Percentiles rank a stretch among this genome's conserved stretches.
These are phyloP conservation scores for Fusarium sp. DNA, from an alignment of 2,329 filamentous ascomycete genomes.

Conservation along the genomic window DNA sequence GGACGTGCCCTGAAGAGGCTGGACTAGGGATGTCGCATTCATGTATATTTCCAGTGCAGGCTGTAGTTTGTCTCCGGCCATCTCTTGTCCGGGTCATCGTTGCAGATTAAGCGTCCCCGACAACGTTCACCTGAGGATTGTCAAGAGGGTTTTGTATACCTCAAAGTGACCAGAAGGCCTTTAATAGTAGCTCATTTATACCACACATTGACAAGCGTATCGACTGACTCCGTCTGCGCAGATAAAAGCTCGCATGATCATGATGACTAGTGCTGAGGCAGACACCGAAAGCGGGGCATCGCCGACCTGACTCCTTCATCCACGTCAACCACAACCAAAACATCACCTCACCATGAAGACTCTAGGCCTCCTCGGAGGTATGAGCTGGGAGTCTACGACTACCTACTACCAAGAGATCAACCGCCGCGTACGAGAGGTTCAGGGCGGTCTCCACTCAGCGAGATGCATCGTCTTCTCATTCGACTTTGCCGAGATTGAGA, in stretches of 20 bases:
- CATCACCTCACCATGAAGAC: slow-evolving; percentile 36
- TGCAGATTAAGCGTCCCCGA: neutral
- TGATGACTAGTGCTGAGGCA: neutral
- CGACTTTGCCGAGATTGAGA: slow-evolving; percentile 41
- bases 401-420: slow-evolving; percentile 45
- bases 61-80: neutral
- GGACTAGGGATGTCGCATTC: too few relatives aligned
- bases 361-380: slow-evolving; percentile 41
- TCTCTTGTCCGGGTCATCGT: neutral
- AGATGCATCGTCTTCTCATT: slow-evolving; percentile 40
- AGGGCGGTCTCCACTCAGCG: slow-evolving; percentile 40
- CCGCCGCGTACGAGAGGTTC: slow-evolving; percentile 32
- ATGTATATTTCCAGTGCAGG: neutral
- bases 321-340: neutral
- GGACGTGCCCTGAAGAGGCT: neutral
- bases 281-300: neutral
- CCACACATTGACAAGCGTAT: neutral
- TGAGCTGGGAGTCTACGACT: slow-evolving; percentile 43
- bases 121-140: neutral
- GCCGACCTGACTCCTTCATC: neutral
- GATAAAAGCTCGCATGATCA: neutral
- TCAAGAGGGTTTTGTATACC: too few relatives aligned
- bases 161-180: too few relatives aligned
- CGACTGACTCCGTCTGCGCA: neutral
- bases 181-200: neutral